phyloP scores from a whole-genome alignment of 208 protist species.

The Leptomonas seymouri region DNA sequence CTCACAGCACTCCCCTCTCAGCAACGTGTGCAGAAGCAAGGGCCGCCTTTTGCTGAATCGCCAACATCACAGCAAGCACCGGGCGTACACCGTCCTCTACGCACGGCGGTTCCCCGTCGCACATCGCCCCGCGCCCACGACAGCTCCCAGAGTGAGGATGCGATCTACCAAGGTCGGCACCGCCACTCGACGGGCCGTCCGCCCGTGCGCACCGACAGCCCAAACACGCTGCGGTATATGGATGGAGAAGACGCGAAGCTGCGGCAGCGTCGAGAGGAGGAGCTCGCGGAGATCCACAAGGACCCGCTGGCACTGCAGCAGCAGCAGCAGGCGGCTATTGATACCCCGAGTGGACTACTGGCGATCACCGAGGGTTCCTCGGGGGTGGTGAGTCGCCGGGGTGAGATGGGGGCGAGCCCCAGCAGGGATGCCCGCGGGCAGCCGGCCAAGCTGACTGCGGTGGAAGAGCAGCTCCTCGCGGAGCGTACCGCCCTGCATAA shows the following conservation, averaged over 20 bases:
- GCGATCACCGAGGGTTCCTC: conserved; percentile 9
- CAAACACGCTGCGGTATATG: conserved; percentile 39
- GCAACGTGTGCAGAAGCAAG: not conserved
- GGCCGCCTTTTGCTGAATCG: not conserved
- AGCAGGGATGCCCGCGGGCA: not conserved
- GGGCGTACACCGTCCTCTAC: conserved; percentile 27
- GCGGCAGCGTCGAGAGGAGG: conserved; percentile 16
- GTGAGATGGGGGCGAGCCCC: not conserved
- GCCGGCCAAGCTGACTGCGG: conserved; percentile 23
- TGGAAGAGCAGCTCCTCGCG: conserved; percentile 38
- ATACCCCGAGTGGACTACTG: not conserved
- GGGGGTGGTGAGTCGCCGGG: not conserved
- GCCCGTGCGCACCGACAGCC: conserved; percentile 32
- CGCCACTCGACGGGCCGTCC: not conserved
- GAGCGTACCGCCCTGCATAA: conserved; percentile 40
- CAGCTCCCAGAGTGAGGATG: conserved; percentile 39
- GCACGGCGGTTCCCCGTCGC: conserved; percentile 36
- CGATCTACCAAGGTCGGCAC: conserved; percentile 32
- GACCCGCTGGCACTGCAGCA: conserved; percentile 13
- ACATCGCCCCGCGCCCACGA: conserved; percentile 18
- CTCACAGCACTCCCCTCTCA: not conserved
- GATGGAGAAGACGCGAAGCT: conserved; percentile 33
- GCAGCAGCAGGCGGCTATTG: not conserved
- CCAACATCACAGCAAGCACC: not conserved
- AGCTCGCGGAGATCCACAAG: conserved; percentile 20